A percentile compares a stretch with the other conserved stretches of the same genome.
phyloP scores from a whole-genome alignment of 192 early-diverging fungal genomes.

The Coemansia sp. region DNA sequence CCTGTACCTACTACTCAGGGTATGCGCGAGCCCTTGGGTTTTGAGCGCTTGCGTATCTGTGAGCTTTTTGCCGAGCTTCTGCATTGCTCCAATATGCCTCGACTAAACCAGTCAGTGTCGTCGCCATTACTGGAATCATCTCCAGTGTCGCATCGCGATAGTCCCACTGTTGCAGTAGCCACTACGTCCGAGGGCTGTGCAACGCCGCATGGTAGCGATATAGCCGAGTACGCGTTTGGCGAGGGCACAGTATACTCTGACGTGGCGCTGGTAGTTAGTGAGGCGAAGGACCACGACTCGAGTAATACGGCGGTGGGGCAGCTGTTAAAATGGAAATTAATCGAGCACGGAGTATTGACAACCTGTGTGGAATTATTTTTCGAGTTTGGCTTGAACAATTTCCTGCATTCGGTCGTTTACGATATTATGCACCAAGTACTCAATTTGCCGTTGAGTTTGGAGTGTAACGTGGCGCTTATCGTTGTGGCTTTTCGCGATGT shows the following conservation, averaged over 20 bases:
- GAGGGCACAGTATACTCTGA: not conserved
- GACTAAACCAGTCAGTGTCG: conserved; percentile 55
- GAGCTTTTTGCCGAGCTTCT: conserved; percentile 98
- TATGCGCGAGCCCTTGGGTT: conserved; percentile 81
- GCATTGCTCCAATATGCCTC: conserved; percentile 87
- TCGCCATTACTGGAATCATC: not conserved
- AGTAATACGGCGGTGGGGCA: conserved; percentile 63
- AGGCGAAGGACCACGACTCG: conserved; percentile 14
- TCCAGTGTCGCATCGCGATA: conserved; percentile 10
- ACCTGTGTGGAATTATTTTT: conserved; percentile 85
- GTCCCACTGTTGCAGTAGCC: conserved; percentile 16
- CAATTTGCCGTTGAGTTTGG: conserved; percentile 79
- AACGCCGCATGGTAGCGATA: not conserved
- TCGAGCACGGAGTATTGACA: conserved; percentile 64
- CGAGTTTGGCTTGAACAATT: conserved; percentile 96
- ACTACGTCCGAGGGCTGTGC: not conserved
- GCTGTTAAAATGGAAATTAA: conserved; percentile 68
- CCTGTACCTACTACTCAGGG: conserved; percentile 78
- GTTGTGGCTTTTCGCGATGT: conserved; percentile 84
- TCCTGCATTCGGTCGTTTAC: conserved; percentile 97
- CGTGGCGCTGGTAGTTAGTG: not conserved
- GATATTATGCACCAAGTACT: conserved; percentile 99
- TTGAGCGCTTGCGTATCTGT: conserved; percentile 92
- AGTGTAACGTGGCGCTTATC: conserved; percentile 59
- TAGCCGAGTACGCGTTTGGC: not conserved